Evolutionary conservation across 352 stramenopile species (phyloP), one percentile per base, ranked within the genome.

Genomic region (Globisporangium ultimum): DNA sequence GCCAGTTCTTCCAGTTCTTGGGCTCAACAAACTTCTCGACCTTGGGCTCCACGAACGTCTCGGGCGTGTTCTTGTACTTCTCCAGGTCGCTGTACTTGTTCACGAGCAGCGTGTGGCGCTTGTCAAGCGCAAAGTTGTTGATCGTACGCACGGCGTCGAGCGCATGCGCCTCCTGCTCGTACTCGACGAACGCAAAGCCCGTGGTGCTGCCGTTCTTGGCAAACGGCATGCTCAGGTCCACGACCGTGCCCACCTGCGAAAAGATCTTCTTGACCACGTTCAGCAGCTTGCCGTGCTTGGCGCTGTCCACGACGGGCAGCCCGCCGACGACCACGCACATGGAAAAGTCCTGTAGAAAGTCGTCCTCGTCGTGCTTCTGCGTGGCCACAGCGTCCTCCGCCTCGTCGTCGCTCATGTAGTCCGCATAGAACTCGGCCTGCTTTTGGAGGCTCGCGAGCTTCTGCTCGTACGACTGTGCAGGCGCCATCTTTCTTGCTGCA

Each of bases 81-180:
- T 88, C 75, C 53, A 98, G 65, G 48, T 98, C 91, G 14, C 77
- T 67, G 71, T 98, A 98, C 52, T 87, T 86, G 68, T 92, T 95
- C 13, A 99, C 95, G 50, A 93, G 85, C 57, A 99, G 81, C 20
- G 80, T 89, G 80, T 99, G 97, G 64, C 93, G 97, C 78, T 99
- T 99, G 79, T 99, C 97, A 49, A 99, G 76, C 34, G 80, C 82
- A 61, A 93, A 93, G 69, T 91, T 91, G 72, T 95, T 76, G 64
- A 93, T 89, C 55, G 80, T 93, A 42, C 80, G 83, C 58, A 93
- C 78, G 28, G 86, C 86, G 60, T 95, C 85, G 41, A 76, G 83
- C 45, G 82, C 86, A 56, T 91, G 72, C 18, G 76, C 66, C 57
- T 91, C 86, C 21, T 77, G 65, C 59, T 89, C 84, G 70, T 89